Conservation (phyloP, 2,329 filamentous ascomycete species). For the Sporothrix brasiliensis region DNA sequence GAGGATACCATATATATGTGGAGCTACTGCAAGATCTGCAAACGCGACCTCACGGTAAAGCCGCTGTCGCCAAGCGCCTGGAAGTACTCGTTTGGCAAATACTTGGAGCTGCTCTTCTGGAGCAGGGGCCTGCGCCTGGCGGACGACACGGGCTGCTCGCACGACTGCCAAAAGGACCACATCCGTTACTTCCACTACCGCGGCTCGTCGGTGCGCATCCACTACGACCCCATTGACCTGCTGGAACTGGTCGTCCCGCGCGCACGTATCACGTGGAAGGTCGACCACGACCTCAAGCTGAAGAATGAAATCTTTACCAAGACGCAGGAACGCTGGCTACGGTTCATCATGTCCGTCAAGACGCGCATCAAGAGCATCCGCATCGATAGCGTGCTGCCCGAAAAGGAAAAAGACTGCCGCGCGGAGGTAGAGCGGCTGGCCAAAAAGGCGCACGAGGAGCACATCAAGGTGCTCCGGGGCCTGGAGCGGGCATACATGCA, state of each 20-base stretch:
- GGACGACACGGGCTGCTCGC: conserved; percentile 69
- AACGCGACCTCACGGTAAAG: conserved; percentile 83
- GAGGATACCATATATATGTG: conserved; percentile 84
- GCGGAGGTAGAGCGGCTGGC: conserved; percentile 77
- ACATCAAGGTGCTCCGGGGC: conserved; percentile 70
- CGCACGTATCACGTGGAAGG: conserved; percentile 93
- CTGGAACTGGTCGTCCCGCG: conserved; percentile 93
- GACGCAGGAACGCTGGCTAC: conserved; percentile 78
- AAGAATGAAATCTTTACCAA: conserved; percentile 89
- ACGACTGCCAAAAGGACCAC: conserved; percentile 91
- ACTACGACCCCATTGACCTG: conserved; percentile 89
- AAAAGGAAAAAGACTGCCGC: conserved; percentile 81
- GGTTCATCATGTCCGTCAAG: conserved; percentile 87
- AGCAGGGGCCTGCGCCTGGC: conserved; percentile 77
- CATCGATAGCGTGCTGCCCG: conserved; percentile 84
- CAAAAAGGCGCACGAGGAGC: conserved; percentile 82
- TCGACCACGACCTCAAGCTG: conserved; percentile 86
- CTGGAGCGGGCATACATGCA: conserved; percentile 89
- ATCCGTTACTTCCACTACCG: conserved; percentile 89
- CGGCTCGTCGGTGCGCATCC: conserved; percentile 82
- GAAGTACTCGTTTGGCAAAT: conserved; percentile 99
- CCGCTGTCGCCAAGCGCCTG: conserved; percentile 93
- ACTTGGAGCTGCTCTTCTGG: conserved; percentile 97
- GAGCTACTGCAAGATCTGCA: conserved; percentile 92
- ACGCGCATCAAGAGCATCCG: conserved; percentile 84